Percentiles rank a stretch among this genome's conserved stretches.
Conservation (phyloP, 768 basidiomycete species). For the Chalciporus sphaerocephalus region DNA sequence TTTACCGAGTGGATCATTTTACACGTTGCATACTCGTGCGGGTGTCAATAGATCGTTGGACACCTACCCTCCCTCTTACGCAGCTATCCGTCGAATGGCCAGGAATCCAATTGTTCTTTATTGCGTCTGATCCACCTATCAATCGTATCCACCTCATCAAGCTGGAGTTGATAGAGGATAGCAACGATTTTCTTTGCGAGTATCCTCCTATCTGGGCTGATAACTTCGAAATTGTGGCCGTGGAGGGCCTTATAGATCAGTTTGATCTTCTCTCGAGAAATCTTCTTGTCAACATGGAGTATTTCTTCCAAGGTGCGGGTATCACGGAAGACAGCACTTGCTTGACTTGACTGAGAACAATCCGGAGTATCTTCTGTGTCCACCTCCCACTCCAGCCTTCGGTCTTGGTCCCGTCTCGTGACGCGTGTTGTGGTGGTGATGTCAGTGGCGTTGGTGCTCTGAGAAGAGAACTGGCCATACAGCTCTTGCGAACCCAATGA, state of each 20-base stretch:
- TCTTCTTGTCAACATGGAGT: neutral
- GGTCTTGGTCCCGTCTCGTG: neutral
- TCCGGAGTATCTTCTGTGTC: neutral
- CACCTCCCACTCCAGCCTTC: neutral
- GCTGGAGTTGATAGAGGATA: slow-evolving; percentile 2
- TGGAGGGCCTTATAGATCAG: slow-evolving; percentile 2
- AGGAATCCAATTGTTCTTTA: neutral
- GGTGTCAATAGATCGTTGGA: neutral
- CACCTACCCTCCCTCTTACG: neutral
- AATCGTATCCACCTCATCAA: slow-evolving; percentile 4
- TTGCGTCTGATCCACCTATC: slow-evolving; percentile 4
- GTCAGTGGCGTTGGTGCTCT: slow-evolving; percentile 1
- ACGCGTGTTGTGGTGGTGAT: neutral
- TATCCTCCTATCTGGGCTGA: slow-evolving; percentile 4
- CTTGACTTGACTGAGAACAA: slow-evolving; percentile 1
- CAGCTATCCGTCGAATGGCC: slow-evolving; percentile 2
- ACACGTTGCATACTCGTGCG: neutral
- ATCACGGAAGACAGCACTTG: neutral
- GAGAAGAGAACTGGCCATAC: slow-evolving; percentile 6
- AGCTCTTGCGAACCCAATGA: slow-evolving; percentile 5
- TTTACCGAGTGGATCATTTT: neutral
- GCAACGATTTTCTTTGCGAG: slow-evolving; percentile 6
- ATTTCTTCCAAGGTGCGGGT: slow-evolving; percentile 4
- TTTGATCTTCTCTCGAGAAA: slow-evolving; percentile 3
- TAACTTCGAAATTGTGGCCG: neutral